A percentile compares a stretch with the other conserved stretches of the same genome.
Evolutionary conservation across 2,329 filamentous ascomycete species (phyloP).

Genomic region (Fusarium musae): DNA sequence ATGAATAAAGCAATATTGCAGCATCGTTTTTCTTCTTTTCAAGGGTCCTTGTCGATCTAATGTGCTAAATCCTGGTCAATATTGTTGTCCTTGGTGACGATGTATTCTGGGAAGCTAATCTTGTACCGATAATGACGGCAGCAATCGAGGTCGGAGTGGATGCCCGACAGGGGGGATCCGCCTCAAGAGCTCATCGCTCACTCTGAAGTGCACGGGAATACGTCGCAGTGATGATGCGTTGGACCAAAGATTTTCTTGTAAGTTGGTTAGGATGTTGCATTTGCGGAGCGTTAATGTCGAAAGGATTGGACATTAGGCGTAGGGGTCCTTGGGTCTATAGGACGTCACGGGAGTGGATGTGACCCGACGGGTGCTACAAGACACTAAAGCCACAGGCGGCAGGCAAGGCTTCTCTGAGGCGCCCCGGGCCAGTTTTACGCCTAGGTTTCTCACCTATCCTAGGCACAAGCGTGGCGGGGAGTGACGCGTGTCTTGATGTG

Average conservation of each 20-base stretch:
- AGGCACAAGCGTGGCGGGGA: conserved; percentile 31
- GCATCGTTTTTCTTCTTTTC: conserved; percentile 38
- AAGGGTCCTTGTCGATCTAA: conserved; percentile 36
- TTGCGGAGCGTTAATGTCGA: conserved; percentile 17
- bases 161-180: conserved; percentile 34
- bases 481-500: conserved; percentile 33
- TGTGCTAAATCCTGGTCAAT: conserved; percentile 25
- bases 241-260: conserved; percentile 11
- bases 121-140: conserved; percentile 16
- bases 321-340: conserved; percentile 22
- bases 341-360: conserved; percentile 30
- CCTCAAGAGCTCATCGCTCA: conserved; percentile 39
- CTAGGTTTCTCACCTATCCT: conserved; percentile 30
- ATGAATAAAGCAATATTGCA: conserved; percentile 30
- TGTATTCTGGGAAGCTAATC: conserved; percentile 17
- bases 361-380: conserved; percentile 19
- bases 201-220: conserved; percentile 4
- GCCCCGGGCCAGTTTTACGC: conserved; percentile 12
- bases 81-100: conserved; percentile 39
- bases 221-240: conserved; percentile 14
- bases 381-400: conserved; percentile 27
- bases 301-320: conserved; percentile 31
- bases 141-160: conserved; percentile 25
- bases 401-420: not conserved
- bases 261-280: conserved; percentile 28